Evolutionary conservation across 371 early-diverging fungal genomes (phyloP), one percentile per base, ranked within the genome.

Genomic region (Dichotomocladium elegans): DNA sequence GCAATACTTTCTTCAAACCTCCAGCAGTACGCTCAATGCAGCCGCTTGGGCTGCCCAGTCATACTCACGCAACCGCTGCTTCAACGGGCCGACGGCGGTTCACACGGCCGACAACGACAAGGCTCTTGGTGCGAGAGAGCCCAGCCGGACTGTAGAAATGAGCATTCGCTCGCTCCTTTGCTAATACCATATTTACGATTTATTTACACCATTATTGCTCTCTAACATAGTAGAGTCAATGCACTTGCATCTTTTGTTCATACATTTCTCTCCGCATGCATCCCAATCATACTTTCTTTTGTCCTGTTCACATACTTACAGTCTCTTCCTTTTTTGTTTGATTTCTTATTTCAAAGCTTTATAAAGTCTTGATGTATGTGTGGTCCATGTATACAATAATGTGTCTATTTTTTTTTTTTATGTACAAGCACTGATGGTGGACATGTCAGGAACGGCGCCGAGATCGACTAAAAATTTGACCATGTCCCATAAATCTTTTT

Each of bases 401-500:
- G n/a, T n/a, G n/a, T n/a, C n/a, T n/a, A n/a, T n/a, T n/a, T n/a
- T n/a, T 33, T 33, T 33, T 33, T 33, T 33, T 33, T 33, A 9
- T 33, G 8, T 33, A 33, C 33, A 33, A 34, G 35, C 53, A 44
- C 46, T 54, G 21, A 77, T 47, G 3, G 78, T 77, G n/a, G 62
- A 58, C 60, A 74, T 70, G 41, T 74, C 72, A 29, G 80, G 77
- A 1, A 66, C 67, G 33, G 78, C 80, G 4, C 80, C 80, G 53
- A 77, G 65, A 33, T 70, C 68, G n/a, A 76, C 62, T 11, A 80
- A 45, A 9, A 80, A 25, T n/a, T 74, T 59, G 10, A 69, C 61
- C 70, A 80, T 77, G 3, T 74, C 64, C 70, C 72, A 70, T 14
- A 72, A 34, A 15, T 66, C 61, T 41, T 68, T 71, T 41, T 72